Percentiles rank a stretch among this genome's conserved stretches.
These are phyloP conservation scores for Rhizophora apiculata DNA, from an alignment of 345 rosid species.

Conservation along the genomic window DNA sequence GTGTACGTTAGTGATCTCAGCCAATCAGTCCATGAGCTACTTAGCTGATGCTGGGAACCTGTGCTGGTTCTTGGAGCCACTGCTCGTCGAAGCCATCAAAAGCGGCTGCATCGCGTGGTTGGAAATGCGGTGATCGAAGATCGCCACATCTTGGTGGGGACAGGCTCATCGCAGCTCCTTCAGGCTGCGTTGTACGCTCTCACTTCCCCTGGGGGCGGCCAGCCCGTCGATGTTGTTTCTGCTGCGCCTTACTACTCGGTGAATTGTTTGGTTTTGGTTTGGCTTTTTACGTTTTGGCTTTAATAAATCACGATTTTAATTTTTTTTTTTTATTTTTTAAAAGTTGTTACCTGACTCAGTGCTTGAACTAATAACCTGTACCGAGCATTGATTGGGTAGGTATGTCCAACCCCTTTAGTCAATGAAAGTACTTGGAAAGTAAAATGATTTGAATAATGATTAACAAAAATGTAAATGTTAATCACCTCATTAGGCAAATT, in stretches of 20 bases:
- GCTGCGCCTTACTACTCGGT: slow-evolving; percentile 96
- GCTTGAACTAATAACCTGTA: too few species aligned
- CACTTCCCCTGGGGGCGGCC: slow-evolving; percentile 34
- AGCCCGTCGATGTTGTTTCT: slow-evolving; percentile 64
- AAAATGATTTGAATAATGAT: too few species aligned
- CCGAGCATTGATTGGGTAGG: too few species aligned
- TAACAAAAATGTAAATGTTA: too few species aligned
- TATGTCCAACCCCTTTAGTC: too few species aligned
- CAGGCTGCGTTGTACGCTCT: slow-evolving; percentile 79
- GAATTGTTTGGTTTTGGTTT: slow-evolving; percentile 17
- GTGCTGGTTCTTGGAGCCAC: slow-evolving; percentile 85
- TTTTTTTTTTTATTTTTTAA: too few species aligned
- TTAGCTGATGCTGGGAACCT: slow-evolving; percentile 48
- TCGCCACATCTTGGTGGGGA: slow-evolving; percentile 63
- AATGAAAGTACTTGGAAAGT: too few species aligned
- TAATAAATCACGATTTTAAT: too few species aligned
- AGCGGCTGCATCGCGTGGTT: slow-evolving; percentile 50
- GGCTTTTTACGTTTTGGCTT: neutral
- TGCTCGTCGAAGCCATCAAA: slow-evolving; percentile 57
- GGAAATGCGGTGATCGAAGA: slow-evolving; percentile 62
- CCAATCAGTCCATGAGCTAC: slow-evolving; percentile 79
- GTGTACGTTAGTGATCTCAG: slow-evolving; percentile 57
- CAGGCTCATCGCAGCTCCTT: slow-evolving; percentile 79
- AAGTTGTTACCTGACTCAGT: too few species aligned
- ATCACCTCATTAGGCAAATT: too few species aligned